phyloP scores from a whole-genome alignment of 768 basidiomycete genomes.

The Aureoboletus auriporus region DNA sequence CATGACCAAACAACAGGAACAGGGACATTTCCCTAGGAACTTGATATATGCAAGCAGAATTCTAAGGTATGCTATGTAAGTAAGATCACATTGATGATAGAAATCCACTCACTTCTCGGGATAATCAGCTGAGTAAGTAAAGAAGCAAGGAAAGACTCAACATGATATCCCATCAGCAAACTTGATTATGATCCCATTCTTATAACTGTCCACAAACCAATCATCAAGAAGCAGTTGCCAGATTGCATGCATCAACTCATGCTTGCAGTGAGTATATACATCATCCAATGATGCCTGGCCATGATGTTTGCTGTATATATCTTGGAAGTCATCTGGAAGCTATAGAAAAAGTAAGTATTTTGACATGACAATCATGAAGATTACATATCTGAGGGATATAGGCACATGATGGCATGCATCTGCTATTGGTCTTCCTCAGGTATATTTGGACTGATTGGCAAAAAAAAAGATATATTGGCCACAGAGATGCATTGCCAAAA shows the following conservation, averaged over 20 bases:
- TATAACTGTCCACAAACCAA: background rate
- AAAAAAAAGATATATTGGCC: conserved; percentile 17
- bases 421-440: background rate
- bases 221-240: background rate
- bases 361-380: no score
- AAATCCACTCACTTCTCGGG: conserved; percentile 19
- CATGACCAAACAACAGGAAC: conserved; percentile 21
- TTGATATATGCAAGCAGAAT: conserved; percentile 21
- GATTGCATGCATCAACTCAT: conserved; percentile 14
- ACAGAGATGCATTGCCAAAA: conserved; percentile 6
- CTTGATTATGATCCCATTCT: conserved; percentile 15
- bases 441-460: conserved; percentile 10
- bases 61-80: background rate
- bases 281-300: background rate
- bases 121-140: conserved; percentile 22
- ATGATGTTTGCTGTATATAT: background rate
- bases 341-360: no score
- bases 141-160: conserved; percentile 16
- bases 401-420: background rate
- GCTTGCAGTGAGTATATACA: conserved; percentile 17
- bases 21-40: conserved; percentile 22
- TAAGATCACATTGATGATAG: no score
- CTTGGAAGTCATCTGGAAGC: background rate
- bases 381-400: background rate
- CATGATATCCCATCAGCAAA: conserved; percentile 14